Conservation (phyloP, 192 early-diverging fungal species). For the Backusella macrospora region DNA sequence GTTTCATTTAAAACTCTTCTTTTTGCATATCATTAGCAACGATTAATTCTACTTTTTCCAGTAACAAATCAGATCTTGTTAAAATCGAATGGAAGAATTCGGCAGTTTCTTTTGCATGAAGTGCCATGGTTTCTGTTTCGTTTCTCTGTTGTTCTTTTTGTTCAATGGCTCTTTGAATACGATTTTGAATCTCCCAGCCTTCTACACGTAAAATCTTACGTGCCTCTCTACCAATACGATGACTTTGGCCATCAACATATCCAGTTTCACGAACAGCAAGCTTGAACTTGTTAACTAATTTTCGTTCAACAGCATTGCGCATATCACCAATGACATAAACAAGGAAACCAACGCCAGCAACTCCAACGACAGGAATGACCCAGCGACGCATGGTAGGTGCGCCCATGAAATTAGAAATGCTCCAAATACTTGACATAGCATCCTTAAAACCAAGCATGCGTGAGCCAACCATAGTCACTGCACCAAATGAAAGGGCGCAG, state of each 20-base stretch:
- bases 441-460: conserved; percentile 40
- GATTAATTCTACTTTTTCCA: conserved; percentile 20
- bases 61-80: conserved; percentile 11
- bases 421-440: conserved; percentile 40
- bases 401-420: conserved; percentile 60
- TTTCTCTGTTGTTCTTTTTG: conserved; percentile 65
- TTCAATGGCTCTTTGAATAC: conserved; percentile 75
- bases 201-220: conserved; percentile 67
- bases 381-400: conserved; percentile 63
- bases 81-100: conserved; percentile 14
- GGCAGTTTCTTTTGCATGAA: conserved; percentile 14
- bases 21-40: neutral
- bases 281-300: conserved; percentile 64
- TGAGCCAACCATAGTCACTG: conserved; percentile 39
- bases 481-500: conserved; percentile 33
- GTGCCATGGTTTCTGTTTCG: conserved; percentile 53
- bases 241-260: conserved; percentile 63
- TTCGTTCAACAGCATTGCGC: conserved; percentile 70
- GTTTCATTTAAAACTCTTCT: neutral
- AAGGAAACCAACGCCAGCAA: conserved; percentile 61
- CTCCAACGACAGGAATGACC: conserved; percentile 58
- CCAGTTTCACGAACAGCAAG: conserved; percentile 47
- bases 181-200: conserved; percentile 71
- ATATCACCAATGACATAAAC: conserved; percentile 72
- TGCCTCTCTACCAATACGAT: conserved; percentile 66